Conservation (phyloP, 176 grass and related monocot species). For the Dactylis glomerata region DNA sequence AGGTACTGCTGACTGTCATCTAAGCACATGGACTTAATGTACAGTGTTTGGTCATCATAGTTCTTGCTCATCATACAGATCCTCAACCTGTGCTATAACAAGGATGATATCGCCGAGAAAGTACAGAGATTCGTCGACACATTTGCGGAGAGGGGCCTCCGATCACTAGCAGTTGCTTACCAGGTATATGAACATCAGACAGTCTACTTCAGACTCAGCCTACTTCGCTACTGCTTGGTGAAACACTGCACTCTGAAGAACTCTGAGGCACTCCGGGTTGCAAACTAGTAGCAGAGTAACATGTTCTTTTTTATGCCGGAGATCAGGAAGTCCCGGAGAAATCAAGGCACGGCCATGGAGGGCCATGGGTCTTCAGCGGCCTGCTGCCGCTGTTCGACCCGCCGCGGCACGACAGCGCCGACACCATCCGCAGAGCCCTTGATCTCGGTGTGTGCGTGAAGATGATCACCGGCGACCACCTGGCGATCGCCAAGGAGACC, state of each 20-base stretch:
- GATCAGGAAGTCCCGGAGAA: conserved; percentile 69
- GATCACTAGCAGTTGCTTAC: conserved; percentile 78
- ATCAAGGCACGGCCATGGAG: conserved; percentile 53
- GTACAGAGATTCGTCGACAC: conserved; percentile 51
- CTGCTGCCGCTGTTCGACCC: conserved; percentile 85
- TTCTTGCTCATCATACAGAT: conserved; percentile 43
- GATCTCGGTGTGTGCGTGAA: conserved; percentile 87
- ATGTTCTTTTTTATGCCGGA: background rate
- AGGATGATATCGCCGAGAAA: conserved; percentile 43
- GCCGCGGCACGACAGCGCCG: conserved; percentile 83
- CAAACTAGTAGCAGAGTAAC: too few relatives aligned
- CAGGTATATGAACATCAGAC: conserved; percentile 21
- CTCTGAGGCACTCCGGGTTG: background rate
- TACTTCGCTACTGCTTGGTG: background rate
- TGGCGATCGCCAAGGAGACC: conserved; percentile 94
- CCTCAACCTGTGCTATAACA: conserved; percentile 61
- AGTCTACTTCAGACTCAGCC: too few relatives aligned
- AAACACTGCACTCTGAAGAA: background rate
- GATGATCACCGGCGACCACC: conserved; percentile 94
- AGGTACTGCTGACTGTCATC: conserved; percentile 39
- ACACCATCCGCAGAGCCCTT: conserved; percentile 72
- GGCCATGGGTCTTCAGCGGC: conserved; percentile 79
- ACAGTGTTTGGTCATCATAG: background rate
- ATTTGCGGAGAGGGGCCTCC: conserved; percentile 80
- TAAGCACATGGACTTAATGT: too few relatives aligned